Base-by-base conservation (phyloP, 805 yeast genomes). In the Saturnispora kantuleensis region DNA sequence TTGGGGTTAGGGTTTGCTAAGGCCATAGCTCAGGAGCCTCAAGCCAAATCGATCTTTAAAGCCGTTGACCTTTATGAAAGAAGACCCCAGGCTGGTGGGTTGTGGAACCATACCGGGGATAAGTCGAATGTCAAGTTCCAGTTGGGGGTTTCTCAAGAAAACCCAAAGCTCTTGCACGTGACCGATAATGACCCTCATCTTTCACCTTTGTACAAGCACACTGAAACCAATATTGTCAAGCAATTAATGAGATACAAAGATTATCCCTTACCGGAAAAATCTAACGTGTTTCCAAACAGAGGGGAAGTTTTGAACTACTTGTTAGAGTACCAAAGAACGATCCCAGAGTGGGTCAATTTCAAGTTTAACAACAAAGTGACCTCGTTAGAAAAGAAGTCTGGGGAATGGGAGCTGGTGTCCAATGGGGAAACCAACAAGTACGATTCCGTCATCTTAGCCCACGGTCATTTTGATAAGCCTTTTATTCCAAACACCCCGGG, bases 301-400 rank as follows among this genome's bases (percentile, higher is more conserved):
- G 47, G 59, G 1, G 81, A 81, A 41, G 88, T 88, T 7, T 66
- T 70, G 37, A 55, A 70, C 21, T 88, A 88, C 58, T 58, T 88
- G 48, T 63, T 69, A 38, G 51, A 63, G n/a, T 87, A 83, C 55
- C 64, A 76, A 31, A 58, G 65, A 21, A 67, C 70, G 1, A 61
- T 77, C 39, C 64, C 63, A 28, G 54, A 52, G 3, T 50, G 56
- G 35, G 76, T 76, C 18, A 56, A 55, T 5, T 56, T 60, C 41
- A 51, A 51, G 6, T 59, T 42, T 43, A 64, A 71, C 50, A 65
- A 77, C 10, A 70, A 66, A 49, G 83, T 82, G 2, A 60, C 63
- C 1, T 62, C 68, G 1, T 62, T 77, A 7, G 58, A 61, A 12
- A 62, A 64, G 46, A 54, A 48, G 3, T 17, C n/a, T 10, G 54